Base-by-base conservation (phyloP, 768 basidiomycete species). In the Lyophyllum atratum region DNA sequence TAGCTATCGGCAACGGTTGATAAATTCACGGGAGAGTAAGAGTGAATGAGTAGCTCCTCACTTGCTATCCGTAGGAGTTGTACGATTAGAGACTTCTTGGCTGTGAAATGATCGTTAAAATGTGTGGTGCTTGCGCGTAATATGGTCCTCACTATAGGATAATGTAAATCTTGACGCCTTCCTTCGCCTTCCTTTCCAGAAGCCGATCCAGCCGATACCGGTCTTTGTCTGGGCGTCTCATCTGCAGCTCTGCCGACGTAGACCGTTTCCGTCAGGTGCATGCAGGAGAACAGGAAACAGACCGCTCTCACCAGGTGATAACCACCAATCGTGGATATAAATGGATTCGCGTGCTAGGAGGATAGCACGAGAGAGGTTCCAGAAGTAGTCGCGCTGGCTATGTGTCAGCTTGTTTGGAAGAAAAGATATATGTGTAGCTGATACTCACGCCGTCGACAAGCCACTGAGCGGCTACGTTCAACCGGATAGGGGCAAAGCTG, bases 321-420 rank as follows among this genome's bases (percentile, higher is more conserved):
- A 76, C 97, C 96, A 98, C 96, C 96, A 98, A 72, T 96, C 96
- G 68, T 98, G 97, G 34, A 98, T 97, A 68, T 94, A 95, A 54
- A 97, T 94, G 44, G 75, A 80, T 65, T 93, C 89, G 68, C 87
- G 89, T 0, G 96, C 96, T 63, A 97, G 81, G 24, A 92, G 78
- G 46, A 99, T 88, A 0, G 96, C 96, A 39, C 93, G 84, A 22
- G 92, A 93, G 22, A 99, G 75, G 67, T 95, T 96, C 97, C 96
- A 99, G 74, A 94, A 96, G 68, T 99, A 99, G 70, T 99, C 96
- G 11, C 96, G 87, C 91, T 95, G 58, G 26, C n/a, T 46, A 44
- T n/a, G 58, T 50, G 51, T 60, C 14, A 51, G 34, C 37, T 37
- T 25, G 12, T n/a, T 11, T 34, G 22, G 29, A 46, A n/a, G 26